These are phyloP conservation scores for Xylariaceae sp. DNA, from an alignment of 2,329 filamentous ascomycete species.

Conservation along the genomic window DNA sequence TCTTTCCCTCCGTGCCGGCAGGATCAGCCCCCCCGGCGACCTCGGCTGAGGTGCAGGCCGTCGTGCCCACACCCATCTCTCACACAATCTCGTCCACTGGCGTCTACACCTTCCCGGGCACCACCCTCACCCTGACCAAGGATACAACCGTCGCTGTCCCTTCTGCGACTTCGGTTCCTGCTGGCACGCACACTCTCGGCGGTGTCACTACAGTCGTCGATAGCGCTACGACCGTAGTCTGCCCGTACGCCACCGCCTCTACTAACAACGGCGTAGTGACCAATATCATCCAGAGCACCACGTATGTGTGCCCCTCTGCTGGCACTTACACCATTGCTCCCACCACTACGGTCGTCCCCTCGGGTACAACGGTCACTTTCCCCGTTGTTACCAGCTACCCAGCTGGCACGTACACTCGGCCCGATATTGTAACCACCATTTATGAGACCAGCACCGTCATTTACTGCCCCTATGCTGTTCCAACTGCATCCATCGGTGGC, in stretches of 20 bases:
- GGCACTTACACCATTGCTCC: conserved; percentile 73
- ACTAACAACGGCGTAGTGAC: conserved; percentile 56
- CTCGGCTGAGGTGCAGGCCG: conserved; percentile 38
- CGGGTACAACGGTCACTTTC: conserved; percentile 50
- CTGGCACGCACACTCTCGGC: conserved; percentile 64
- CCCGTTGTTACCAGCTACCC: conserved; percentile 59
- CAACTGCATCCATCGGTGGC: conserved; percentile 24
- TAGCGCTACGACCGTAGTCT: conserved; percentile 61
- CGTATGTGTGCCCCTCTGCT: conserved; percentile 65
- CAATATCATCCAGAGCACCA: conserved; percentile 63
- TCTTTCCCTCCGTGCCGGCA: conserved; percentile 33
- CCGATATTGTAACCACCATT: conserved; percentile 61
- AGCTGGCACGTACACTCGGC: conserved; percentile 69
- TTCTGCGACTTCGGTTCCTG: conserved; percentile 54
- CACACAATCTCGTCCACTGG: conserved; percentile 60
- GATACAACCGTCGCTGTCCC: conserved; percentile 63
- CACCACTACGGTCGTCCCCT: conserved; percentile 55
- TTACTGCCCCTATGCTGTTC: conserved; percentile 59
- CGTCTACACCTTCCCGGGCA: conserved; percentile 70
- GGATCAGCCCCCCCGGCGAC: conserved; percentile 22
- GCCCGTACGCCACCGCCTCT: conserved; percentile 62
- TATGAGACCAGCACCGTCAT: conserved; percentile 63
- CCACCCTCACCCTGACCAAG: conserved; percentile 61
- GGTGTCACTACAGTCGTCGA: conserved; percentile 67
- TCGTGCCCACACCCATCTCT: conserved; percentile 48